Base-by-base conservation (phyloP, 306 rosid genomes). In the Vigna nakashimae region DNA sequence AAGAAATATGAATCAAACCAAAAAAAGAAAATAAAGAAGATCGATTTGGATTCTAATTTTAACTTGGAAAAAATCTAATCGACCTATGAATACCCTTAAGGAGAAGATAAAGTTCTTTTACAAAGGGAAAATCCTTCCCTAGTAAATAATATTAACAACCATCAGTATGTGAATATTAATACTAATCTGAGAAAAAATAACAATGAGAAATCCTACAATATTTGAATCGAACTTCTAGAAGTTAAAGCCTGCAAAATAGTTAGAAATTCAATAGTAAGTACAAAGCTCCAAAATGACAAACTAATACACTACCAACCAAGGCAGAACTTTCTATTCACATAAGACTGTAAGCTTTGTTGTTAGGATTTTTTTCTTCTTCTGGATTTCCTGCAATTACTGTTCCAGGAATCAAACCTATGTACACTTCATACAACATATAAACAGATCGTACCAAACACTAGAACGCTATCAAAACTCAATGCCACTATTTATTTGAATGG, bases 401-500 rank as follows among this genome's bases (percentile, higher is more conserved):
- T 26, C 73, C 50, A 58, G 38, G 46, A 74, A 78, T 75, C 81
- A 85, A 74, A 76, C 80, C 71, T 88, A 89, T 90, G 81, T 88
- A 92, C 97, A 94, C 79, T 91, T 87, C 20, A 65, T 67, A 80
- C 81, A 82, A 75, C 69, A 77, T 69, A 67, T 18, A 73, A 81
- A 43, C 45, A 62, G 66, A 45, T 68, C 74, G 34, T 52, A 76
- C 48, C 53, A 69, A 43, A 38, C 51, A 60, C n/a, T 34, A 17
- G 75, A 50, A 32, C 66, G 73, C 69, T 32, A 74, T 87, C 86
- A 95, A 80, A 89, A 88, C 80, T 92, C 99, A 80, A 95, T 71
- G 82, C 98, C 99, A 78, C 91, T 89, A 77, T 94, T 92, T 84
- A 94, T 64, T 83, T 94, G 98, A 80, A 94, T 81, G 14, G 97